Conservation (phyloP, 2,329 filamentous ascomycete species). For the Paraphaeosphaeria sporulosa region DNA sequence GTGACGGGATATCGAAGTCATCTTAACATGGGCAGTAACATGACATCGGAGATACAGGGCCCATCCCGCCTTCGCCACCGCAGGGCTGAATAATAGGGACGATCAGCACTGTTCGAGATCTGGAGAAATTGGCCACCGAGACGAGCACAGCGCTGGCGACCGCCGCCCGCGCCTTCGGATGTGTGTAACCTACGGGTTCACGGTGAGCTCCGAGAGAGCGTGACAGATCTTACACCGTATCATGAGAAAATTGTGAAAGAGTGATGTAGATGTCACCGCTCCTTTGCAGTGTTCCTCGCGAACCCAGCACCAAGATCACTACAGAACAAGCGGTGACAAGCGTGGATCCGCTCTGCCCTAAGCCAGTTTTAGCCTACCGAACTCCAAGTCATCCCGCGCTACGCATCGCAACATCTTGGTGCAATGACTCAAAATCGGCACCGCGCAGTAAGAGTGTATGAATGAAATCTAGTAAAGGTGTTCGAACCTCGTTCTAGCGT, state of each 20-base stretch:
- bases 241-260: slow-evolving; percentile 1
- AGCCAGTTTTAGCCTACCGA: slow-evolving; percentile 5
- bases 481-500: not conserved
- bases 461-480: not conserved
- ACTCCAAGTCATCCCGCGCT: slow-evolving; percentile 12
- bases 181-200: not conserved
- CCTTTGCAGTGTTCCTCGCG: slow-evolving; percentile 5
- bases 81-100: slow-evolving; percentile 3
- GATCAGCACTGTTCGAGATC: slow-evolving; percentile 8
- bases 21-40: not conserved
- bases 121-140: slow-evolving; percentile 10
- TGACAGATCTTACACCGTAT: slow-evolving; percentile 10
- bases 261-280: slow-evolving; percentile 9
- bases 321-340: slow-evolving; percentile 12
- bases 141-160: not conserved
- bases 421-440: slow-evolving; percentile 6
- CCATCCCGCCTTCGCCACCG: slow-evolving; percentile 4
- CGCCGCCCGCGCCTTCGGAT: slow-evolving; percentile 1
- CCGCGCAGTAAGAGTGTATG: slow-evolving; percentile 2
- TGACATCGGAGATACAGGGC: not conserved
- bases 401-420: slow-evolving; percentile 3
- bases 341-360: slow-evolving; percentile 5
- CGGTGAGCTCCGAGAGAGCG: slow-evolving; percentile 7
- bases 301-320: slow-evolving; percentile 2
- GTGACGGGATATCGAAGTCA: slow-evolving; percentile 1